These are phyloP conservation scores for Starmerella vitae DNA, from an alignment of 805 yeast genomes.

Conservation along the genomic window DNA sequence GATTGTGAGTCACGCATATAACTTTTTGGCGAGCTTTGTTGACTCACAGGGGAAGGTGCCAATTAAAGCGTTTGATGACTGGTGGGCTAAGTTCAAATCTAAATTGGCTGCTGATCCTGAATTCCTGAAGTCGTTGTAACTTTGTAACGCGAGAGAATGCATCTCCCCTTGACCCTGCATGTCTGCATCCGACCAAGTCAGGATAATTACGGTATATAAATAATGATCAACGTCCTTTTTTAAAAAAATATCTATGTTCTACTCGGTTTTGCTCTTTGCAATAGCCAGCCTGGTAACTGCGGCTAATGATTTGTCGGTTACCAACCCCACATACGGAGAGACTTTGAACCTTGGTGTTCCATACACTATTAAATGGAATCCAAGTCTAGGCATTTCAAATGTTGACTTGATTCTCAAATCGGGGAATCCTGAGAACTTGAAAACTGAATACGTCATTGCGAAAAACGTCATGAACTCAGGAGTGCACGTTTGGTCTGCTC, in stretches of 20 bases:
- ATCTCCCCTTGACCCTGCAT: too few relatives aligned
- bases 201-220: too few relatives aligned
- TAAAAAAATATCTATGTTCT: too few relatives aligned
- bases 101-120: slow-evolving; percentile 69
- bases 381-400: slow-evolving; percentile 15
- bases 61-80: slow-evolving; percentile 72
- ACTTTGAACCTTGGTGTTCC: slow-evolving; percentile 19
- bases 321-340: slow-evolving; percentile 21
- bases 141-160: slow-evolving; percentile 1
- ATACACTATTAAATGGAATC: slow-evolving; percentile 22
- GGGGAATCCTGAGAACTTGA: slow-evolving; percentile 20
- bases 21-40: slow-evolving; percentile 76
- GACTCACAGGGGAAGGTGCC: slow-evolving; percentile 71
- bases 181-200: too few relatives aligned
- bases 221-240: background rate
- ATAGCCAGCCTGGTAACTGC: too few relatives aligned
- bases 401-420: slow-evolving; percentile 23
- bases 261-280: too few relatives aligned
- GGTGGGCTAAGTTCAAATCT: slow-evolving; percentile 84
- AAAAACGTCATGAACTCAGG: slow-evolving; percentile 23
- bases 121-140: slow-evolving; percentile 52
- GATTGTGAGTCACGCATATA: slow-evolving; percentile 85
- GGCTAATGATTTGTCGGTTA: slow-evolving; percentile 14
- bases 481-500: slow-evolving; percentile 23
- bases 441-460: slow-evolving; percentile 22